Base-by-base conservation (phyloP, 1,284 basidiomycete species). In the Moesziomyces parantarcticus region DNA sequence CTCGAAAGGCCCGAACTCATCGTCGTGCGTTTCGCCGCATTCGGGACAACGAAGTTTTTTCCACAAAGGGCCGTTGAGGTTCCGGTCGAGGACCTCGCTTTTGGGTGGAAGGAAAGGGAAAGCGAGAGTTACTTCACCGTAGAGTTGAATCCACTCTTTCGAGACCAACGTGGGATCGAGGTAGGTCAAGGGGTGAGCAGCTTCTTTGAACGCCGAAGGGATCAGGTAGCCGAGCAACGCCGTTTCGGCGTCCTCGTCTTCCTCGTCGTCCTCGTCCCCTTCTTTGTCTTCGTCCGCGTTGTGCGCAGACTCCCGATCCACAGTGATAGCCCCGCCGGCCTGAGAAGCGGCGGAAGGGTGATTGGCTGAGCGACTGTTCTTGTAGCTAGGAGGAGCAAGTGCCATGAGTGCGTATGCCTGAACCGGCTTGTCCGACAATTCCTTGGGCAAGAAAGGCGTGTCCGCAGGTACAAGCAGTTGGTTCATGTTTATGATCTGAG, bases 101-200 rank as follows among this genome's bases (percentile, higher is more conserved):
- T 26, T 29, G 9, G 70, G 70, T 14, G 70, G 70, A 13, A 73
- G 57, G 22, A 73, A 68, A 18, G 70, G 70, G 8, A 51, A 53
- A 6, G 34, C 44, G 10, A 73, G 52, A 4, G 61, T 68, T 18
- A 68, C 70, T n/a, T 73, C 70, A 23, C 65, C 70, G 41, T 68
- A 73, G 22, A 73, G 49, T 22, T 68, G 60, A 5, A 73, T 58
- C 70, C 70, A 73, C 18, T 58, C 65, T 32, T 52, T 68, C 14
- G 56, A 14, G 47, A 68, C n/a, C 7, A 73, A 46, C 2, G 21
- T n/a, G 1, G 59, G 26, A 3, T 73, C 70, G 34, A 68, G 20
- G 23, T 59, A 48, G 1, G 32, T 23, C 9, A 73, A 39, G 13
- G 70, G 70, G 39, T 73, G 64, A 10, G 49, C 41, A 1, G 22